These are phyloP conservation scores for Pluteus cervinus DNA, from an alignment of 768 basidiomycete species.

Conservation along the genomic window DNA sequence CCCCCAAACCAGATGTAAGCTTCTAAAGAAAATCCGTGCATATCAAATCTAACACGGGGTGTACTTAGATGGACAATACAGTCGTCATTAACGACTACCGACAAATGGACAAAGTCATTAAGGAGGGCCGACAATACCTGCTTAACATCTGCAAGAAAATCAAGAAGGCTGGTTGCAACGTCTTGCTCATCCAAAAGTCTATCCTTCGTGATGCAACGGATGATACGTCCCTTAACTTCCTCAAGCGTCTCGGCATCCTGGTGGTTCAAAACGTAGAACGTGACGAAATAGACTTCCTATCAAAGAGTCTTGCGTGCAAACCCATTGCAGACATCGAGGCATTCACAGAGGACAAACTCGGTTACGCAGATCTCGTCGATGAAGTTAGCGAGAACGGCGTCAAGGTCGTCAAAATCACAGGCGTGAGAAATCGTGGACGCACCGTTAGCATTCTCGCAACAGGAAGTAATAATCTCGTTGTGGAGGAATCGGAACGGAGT, in stretches of 20 bases:
- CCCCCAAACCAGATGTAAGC: conserved; percentile 94
- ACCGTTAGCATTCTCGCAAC: conserved; percentile 96
- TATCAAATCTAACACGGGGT: conserved; percentile 9
- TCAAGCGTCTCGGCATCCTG: conserved; percentile 93
- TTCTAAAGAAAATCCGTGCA: background rate
- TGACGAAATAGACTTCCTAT: conserved; percentile 96
- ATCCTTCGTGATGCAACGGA: conserved; percentile 99
- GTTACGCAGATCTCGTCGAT: conserved; percentile 92
- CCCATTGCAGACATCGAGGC: conserved; percentile 97
- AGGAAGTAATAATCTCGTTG: conserved; percentile 86
- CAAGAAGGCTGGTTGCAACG: conserved; percentile 99
- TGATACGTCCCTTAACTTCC: conserved; percentile 94
- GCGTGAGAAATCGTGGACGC: conserved; percentile 89
- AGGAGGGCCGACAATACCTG: conserved; percentile 96
- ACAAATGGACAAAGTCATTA: conserved; percentile 99
- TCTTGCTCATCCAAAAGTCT: conserved; percentile 97
- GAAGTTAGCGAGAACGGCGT: conserved; percentile 77
- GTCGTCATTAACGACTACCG: conserved; percentile 99
- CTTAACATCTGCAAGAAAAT: conserved; percentile 99
- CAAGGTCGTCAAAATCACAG: conserved; percentile 92
- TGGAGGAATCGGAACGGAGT: conserved; percentile 96
- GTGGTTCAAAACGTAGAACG: conserved; percentile 97
- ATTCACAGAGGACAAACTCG: conserved; percentile 97
- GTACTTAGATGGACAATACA: conserved; percentile 93
- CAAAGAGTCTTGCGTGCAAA: conserved; percentile 91